Base-by-base conservation (phyloP, 225 moss, liverwort and hornwort genomes). In the Lunularia cruciata region DNA sequence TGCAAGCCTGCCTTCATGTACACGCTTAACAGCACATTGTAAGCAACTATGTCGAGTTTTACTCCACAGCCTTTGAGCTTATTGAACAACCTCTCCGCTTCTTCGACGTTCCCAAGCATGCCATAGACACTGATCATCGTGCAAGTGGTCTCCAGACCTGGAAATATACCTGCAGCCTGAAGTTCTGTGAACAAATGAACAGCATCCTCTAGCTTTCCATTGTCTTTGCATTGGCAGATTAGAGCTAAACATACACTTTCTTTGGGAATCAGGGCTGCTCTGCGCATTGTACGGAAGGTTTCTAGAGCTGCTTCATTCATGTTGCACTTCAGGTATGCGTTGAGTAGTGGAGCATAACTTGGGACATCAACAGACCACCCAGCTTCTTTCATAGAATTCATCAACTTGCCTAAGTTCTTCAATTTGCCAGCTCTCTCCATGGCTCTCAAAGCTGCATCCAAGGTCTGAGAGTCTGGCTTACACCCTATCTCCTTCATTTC, bases 101-200 rank as follows among this genome's bases (percentile, higher is more conserved):
- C 85, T 39, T 77, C 48, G 42, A 96, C 89, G 63, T 86, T 86
- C 36, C 90, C 89, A 58, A 82, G 83, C 71, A 84, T 76, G 18
- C 96, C 92, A 32, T 89, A 84, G 11, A 93, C 83, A 69, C 84
- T 89, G 30, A 96, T 96, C 89, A 96, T 90, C 18, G 96, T 85
- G 75, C 92, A 96, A 35, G 79, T 83, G 57, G 78, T 89, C 73
- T 92, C 90, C 60, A 92, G 69, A 76, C 90, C 85, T 28, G 96
- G 92, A 57, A 60, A 60, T 12, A 89, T 90, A 38, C 90, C 92
- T 42, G 85, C 82, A 53, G 74, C 76, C 69, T 86, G 84, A 75
- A 96, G 81, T 70, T 96, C 90, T 60, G 56, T 72, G 65, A 90
- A 92, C 51, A 96, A 87, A 49, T 69, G 62, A 31, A 78, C 70